Evolutionary conservation across 257 asterid species (phyloP), one percentile per base, ranked within the genome.

Genomic region (Craterostigma plantagineum): DNA sequence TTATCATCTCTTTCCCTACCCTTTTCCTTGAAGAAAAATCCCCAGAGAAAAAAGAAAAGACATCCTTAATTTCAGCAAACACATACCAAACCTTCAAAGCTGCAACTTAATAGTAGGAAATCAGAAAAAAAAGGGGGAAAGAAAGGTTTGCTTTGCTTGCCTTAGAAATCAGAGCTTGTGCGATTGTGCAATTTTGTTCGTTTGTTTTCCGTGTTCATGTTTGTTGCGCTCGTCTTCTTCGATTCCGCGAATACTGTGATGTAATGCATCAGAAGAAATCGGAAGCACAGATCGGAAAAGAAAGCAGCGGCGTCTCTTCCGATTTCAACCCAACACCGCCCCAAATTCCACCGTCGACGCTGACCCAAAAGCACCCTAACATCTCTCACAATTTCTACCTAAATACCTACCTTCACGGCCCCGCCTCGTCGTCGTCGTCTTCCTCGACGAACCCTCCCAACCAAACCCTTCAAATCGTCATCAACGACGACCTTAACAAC

Each of bases 241-340:
- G 6, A 23, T 23, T 23, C 30, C 10, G 43, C 13, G 4, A n/a
- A n/a, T n/a, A 17, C 35, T 41, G 54, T 15, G 56, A 38, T 81
- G 81, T 77, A 71, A 85, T 85, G 96, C 96, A 78, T 85, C 94
- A 75, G 74, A 85, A 81, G 52, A 85, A 81, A 81, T 85, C 94
- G 30, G 94, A 85, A 68, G 68, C 71, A 62, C 96, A 85, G 78
- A 81, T 81, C 92, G 94, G 96, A 77, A 81, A 77, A 70, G 96
- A 85, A 77, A 85, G 96, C 92, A 70, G 71, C 40, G 72, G 96
- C 94, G 30, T 85, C 83, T 81, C 96, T 85, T 85, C 92, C 91
- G 96, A 85, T 86, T 86, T 81, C 81, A 73, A 76, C 69, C 85
- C 92, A 0, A 73, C 76, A 41, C 79, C 92, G n/a, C 77, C 76